phyloP scores from a whole-genome alignment of 192 early-diverging fungal species.

The Podila clonocystis region DNA sequence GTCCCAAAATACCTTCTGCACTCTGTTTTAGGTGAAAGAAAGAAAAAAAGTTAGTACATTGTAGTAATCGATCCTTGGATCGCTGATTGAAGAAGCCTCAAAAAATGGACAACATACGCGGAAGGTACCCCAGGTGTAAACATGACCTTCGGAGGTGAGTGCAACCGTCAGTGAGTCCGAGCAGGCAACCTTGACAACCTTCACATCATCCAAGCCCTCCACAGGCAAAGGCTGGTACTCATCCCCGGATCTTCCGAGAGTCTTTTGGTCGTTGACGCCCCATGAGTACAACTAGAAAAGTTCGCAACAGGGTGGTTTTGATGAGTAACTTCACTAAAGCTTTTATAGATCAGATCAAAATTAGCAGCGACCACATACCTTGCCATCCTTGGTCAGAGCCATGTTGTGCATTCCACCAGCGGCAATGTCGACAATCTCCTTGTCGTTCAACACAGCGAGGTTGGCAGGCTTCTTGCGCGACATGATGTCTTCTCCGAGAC shows the following conservation, averaged over 20 bases:
- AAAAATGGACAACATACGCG: constrained; percentile 34
- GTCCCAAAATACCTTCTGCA: constrained; percentile 88
- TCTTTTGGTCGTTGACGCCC: constrained; percentile 96
- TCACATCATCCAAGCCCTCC: constrained; percentile 77
- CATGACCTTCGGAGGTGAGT: constrained; percentile 76
- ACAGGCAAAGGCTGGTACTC: constrained; percentile 75
- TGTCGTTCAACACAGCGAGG: constrained; percentile 71
- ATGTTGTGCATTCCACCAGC: constrained; percentile 92
- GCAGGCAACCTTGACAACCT: constrained; percentile 81
- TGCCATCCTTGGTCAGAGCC: constrained; percentile 76
- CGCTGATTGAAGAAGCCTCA: background rate
- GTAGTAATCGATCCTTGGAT: background rate
- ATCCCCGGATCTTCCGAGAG: constrained; percentile 79
- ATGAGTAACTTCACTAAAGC: background rate
- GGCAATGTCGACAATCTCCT: constrained; percentile 77
- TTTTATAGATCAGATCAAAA: background rate
- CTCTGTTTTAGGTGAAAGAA: constrained; percentile 59
- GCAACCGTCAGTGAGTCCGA: constrained; percentile 89
- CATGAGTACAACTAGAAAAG: constrained; percentile 81
- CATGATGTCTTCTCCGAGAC: constrained; percentile 84
- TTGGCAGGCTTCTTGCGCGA: constrained; percentile 83
- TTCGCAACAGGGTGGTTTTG: background rate
- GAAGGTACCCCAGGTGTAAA: constrained; percentile 93
- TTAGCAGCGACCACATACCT: constrained; percentile 52
- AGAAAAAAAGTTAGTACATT: background rate